Evolutionary conservation across 306 rosid species (phyloP), one percentile per base, ranked within the genome.

Genomic region (Cicer pinnatifidum): DNA sequence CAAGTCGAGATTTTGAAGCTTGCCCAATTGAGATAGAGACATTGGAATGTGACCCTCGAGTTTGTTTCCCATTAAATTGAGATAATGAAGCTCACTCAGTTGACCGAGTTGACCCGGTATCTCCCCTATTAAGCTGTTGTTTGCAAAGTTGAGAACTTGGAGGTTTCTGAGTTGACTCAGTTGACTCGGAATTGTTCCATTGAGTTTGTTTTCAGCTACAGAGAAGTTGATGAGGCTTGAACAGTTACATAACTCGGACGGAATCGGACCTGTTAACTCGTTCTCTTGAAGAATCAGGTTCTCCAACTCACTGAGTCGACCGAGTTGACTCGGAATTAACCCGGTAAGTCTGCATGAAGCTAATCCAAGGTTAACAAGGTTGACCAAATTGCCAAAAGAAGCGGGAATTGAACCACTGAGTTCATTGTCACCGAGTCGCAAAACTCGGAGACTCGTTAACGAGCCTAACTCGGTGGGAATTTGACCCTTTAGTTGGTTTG

Each of bases 201-300:
- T 87, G 77, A 94, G 88, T 2, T 8, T 45, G 64, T 91, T 94
- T 7, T 17, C 39, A 41, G 89, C 89, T 11, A 67, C 88, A 9
- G 85, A 53, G 82, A 94, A 79, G 33, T 59, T 6, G 9, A 48
- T 9, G 69, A 94, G 96, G 68, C 85, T 82, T 11, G 91, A 83
- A 40, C 96, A 91, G 82, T 88, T 88, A 1, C 91, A 91, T n/a
- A 94, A 65, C 83, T 91, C 90, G 12, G 78, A 10, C 0, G 99
- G 97, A 67, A 94, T 79, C 52, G 86, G 83, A 51, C 97, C 96
- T 4, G 43, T 75, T 8, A 94, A 86, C 35, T 75, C 87, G 39
- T 94, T 94, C 2, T 78, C 72, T 59, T 89, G 96, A 1, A 94
- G 52, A 17, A 77, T 41, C 20, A 91, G 67, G 15, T 52, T 69